Conservation (phyloP, 192 early-diverging fungal genomes). For the Coemansia sp. region DNA sequence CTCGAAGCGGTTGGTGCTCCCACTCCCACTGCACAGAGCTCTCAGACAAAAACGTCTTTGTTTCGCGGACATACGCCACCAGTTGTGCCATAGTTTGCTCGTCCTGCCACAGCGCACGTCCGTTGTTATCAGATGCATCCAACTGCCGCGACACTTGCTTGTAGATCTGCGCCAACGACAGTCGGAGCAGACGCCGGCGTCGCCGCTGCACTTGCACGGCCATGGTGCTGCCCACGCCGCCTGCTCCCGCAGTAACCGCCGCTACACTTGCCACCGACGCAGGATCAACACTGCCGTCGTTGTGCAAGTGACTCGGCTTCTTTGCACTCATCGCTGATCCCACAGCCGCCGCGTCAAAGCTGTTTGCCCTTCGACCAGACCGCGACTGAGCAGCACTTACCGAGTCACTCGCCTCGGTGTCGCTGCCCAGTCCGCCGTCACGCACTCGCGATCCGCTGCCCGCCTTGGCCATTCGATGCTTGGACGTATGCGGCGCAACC, state of each 20-base stretch:
- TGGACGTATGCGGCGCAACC: slow-evolving; percentile 22
- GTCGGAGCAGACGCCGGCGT: slow-evolving; percentile 32
- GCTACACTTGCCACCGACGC: slow-evolving; percentile 12
- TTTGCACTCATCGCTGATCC: slow-evolving; percentile 5
- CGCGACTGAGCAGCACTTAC: slow-evolving; percentile 10
- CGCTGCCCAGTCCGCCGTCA: slow-evolving; percentile 21
- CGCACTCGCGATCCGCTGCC: slow-evolving; percentile 12
- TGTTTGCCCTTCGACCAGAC: slow-evolving; percentile 31
- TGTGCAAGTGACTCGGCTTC: not conserved
- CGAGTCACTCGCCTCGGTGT: slow-evolving; percentile 33
- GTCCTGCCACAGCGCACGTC: slow-evolving; percentile 46
- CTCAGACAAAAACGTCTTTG: slow-evolving; percentile 73
- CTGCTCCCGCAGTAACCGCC: slow-evolving; percentile 31
- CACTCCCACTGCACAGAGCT: slow-evolving; percentile 75
- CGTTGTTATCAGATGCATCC: slow-evolving; percentile 57
- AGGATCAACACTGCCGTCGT: not conserved
- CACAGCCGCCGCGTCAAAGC: slow-evolving; percentile 41
- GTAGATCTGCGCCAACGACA: slow-evolving; percentile 52
- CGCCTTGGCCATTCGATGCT: slow-evolving; percentile 13
- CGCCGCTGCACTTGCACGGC: slow-evolving; percentile 24
- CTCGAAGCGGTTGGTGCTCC: slow-evolving; percentile 85
- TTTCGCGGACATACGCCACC: slow-evolving; percentile 76
- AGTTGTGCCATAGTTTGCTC: slow-evolving; percentile 64
- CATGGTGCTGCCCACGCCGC: slow-evolving; percentile 17
- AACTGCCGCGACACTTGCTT: slow-evolving; percentile 43